phyloP scores from a whole-genome alignment of 495 filamentous ascomycete species.

The Penicillium soppii region DNA sequence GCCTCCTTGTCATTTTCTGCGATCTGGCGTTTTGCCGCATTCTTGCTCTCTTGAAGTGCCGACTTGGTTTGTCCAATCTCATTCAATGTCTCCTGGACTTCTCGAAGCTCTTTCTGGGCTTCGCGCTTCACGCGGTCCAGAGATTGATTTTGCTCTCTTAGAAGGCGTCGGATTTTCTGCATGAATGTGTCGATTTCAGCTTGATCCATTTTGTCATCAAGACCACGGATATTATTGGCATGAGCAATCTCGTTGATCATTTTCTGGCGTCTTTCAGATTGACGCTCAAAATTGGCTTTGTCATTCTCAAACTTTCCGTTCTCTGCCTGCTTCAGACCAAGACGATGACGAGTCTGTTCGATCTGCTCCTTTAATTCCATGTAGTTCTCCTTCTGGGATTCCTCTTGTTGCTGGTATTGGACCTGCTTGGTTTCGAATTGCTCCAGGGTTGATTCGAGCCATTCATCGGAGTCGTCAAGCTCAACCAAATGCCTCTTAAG shows the following conservation, averaged over 20 bases:
- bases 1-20: constrained; percentile 66
- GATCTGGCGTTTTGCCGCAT: constrained; percentile 67
- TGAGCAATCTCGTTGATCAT: constrained; percentile 78
- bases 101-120: constrained; percentile 66
- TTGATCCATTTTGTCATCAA: constrained; percentile 76
- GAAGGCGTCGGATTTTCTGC: constrained; percentile 67
- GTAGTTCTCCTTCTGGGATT: constrained; percentile 59
- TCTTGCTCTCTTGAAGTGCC: constrained; percentile 67
- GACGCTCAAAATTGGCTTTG: constrained; percentile 79
- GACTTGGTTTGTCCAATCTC: constrained; percentile 68
- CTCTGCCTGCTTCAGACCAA: constrained; percentile 76
- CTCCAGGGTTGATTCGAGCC: constrained; percentile 71
- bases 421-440: constrained; percentile 75
- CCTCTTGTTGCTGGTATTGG: constrained; percentile 60
- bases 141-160: constrained; percentile 72
- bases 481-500: constrained; percentile 69
- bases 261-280: constrained; percentile 63
- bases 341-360: constrained; percentile 51
- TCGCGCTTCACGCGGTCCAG: constrained; percentile 72
- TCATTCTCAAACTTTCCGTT: constrained; percentile 82
- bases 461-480: constrained; percentile 74
- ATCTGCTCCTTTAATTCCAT: constrained; percentile 63
- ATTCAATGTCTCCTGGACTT: constrained; percentile 63
- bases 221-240: constrained; percentile 79
- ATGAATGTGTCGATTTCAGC: constrained; percentile 72